phyloP scores from a whole-genome alignment of 1,284 basidiomycete species.

The Agaricales sp. region DNA sequence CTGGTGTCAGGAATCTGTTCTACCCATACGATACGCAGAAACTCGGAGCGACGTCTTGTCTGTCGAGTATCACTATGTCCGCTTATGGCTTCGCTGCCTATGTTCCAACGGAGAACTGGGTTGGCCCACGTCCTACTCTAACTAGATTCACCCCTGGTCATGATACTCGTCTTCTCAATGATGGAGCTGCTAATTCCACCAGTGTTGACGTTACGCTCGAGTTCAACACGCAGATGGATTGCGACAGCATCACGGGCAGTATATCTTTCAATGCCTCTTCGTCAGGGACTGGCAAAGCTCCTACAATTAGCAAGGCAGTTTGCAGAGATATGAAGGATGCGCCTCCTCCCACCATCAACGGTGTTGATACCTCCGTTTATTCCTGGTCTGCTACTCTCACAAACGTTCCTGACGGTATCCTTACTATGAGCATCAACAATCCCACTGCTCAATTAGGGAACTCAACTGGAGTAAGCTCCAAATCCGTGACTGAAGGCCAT shows the following conservation, averaged over 20 bases:
- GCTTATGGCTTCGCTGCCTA: slow-evolving; percentile 76
- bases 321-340: slow-evolving; percentile 39
- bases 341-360: slow-evolving; percentile 35
- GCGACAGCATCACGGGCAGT: slow-evolving; percentile 49
- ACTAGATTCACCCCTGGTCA: slow-evolving; percentile 79
- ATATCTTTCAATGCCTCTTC: slow-evolving; percentile 60
- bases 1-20: slow-evolving; percentile 64
- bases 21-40: slow-evolving; percentile 74
- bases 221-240: slow-evolving; percentile 72
- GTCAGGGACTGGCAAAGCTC: slow-evolving; percentile 50
- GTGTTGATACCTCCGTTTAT: slow-evolving; percentile 51
- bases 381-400: slow-evolving; percentile 63
- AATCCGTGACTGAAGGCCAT: slow-evolving; percentile 6
- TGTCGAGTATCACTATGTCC: slow-evolving; percentile 53
- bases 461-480: slow-evolving; percentile 41
- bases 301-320: slow-evolving; percentile 37
- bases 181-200: slow-evolving; percentile 37
- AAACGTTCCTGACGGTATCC: slow-evolving; percentile 72
- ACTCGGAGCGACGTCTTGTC: slow-evolving; percentile 66
- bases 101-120: slow-evolving; percentile 62
- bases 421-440: slow-evolving; percentile 60
- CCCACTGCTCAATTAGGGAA: slow-evolving; percentile 34
- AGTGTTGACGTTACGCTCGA: slow-evolving; percentile 63
- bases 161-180: slow-evolving; percentile 58
- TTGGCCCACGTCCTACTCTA: slow-evolving; percentile 57